phyloP scores from a whole-genome alignment of 2,329 filamentous ascomycete genomes.

The Paecilomyces variotii region DNA sequence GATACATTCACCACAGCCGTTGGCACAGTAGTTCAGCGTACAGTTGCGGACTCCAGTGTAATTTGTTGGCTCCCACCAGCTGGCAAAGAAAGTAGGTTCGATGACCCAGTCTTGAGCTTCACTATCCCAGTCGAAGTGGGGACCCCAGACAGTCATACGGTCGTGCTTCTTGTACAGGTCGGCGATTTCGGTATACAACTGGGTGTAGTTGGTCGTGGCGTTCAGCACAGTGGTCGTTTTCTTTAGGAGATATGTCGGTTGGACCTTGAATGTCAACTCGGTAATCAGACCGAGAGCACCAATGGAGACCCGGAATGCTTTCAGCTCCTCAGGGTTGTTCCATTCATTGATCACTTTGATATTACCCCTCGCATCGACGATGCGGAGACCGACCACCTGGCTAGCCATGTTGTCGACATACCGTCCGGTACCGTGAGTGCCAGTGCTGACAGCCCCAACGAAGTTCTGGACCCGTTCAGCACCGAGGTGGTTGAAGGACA shows the following conservation, averaged over 20 bases:
- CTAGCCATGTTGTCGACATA: not conserved
- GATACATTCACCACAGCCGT: slow-evolving; percentile 13
- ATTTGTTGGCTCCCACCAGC: slow-evolving; percentile 11
- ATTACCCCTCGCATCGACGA: slow-evolving; percentile 11
- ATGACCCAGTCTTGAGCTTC: slow-evolving; percentile 6
- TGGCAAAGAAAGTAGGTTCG: slow-evolving; percentile 6
- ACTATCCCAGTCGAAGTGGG: slow-evolving; percentile 11
- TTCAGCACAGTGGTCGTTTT: slow-evolving; percentile 8
- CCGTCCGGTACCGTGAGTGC: slow-evolving; percentile 12
- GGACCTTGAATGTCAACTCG: slow-evolving; percentile 11
- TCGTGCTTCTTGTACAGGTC: slow-evolving; percentile 9
- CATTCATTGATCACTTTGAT: slow-evolving; percentile 7
- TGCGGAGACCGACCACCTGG: slow-evolving; percentile 8
- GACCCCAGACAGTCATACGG: slow-evolving; percentile 11
- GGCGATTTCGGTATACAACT: slow-evolving; percentile 7
- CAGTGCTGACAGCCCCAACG: slow-evolving; percentile 11
- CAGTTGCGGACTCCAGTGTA: slow-evolving; percentile 12
- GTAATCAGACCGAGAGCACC: slow-evolving; percentile 14
- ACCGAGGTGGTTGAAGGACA: slow-evolving; percentile 12
- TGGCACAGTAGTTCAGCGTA: slow-evolving; percentile 14
- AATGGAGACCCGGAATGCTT: slow-evolving; percentile 11
- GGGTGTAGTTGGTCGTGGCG: slow-evolving; percentile 7
- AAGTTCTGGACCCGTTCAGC: slow-evolving; percentile 12
- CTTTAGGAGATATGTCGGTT: slow-evolving; percentile 8
- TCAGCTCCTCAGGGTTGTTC: slow-evolving; percentile 8